These are phyloP conservation scores for Corynespora cassiicola DNA, from an alignment of 2,329 filamentous ascomycete species.

Conservation along the genomic window DNA sequence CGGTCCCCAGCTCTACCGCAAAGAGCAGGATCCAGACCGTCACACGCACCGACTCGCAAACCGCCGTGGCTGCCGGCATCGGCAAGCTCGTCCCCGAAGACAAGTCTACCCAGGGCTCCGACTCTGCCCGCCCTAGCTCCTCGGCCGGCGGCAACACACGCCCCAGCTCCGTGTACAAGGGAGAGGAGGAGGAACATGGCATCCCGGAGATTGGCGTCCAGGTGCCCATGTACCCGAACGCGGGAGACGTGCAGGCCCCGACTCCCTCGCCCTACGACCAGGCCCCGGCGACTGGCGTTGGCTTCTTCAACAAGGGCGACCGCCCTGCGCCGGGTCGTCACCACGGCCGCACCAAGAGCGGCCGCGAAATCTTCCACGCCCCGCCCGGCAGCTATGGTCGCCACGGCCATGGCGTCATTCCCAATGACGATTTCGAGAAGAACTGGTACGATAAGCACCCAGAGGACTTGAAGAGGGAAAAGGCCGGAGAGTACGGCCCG, in stretches of 20 bases:
- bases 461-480: conserved; percentile 76
- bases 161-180: conserved; percentile 61
- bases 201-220: conserved; percentile 92
- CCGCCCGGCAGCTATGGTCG: conserved; percentile 93
- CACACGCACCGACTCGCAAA: conserved; percentile 89
- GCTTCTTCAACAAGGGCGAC: conserved; percentile 60
- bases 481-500: conserved; percentile 69
- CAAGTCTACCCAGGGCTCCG: conserved; percentile 24
- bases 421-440: conserved; percentile 84
- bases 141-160: conserved; percentile 48
- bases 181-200: conserved; percentile 75
- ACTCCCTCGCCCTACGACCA: conserved; percentile 70
- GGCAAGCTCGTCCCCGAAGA: conserved; percentile 61
- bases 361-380: conserved; percentile 70
- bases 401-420: conserved; percentile 80
- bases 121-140: conserved; percentile 38
- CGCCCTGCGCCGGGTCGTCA: conserved; percentile 62
- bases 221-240: conserved; percentile 91
- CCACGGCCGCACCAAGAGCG: conserved; percentile 71
- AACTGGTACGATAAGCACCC: conserved; percentile 94
- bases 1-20: conserved; percentile 79
- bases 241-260: conserved; percentile 95
- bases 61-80: conserved; percentile 83
- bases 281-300: conserved; percentile 52
- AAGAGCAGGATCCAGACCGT: conserved; percentile 83